Evolutionary conservation across 257 asterid species (phyloP).

Genomic region (Henckelia pumila): DNA sequence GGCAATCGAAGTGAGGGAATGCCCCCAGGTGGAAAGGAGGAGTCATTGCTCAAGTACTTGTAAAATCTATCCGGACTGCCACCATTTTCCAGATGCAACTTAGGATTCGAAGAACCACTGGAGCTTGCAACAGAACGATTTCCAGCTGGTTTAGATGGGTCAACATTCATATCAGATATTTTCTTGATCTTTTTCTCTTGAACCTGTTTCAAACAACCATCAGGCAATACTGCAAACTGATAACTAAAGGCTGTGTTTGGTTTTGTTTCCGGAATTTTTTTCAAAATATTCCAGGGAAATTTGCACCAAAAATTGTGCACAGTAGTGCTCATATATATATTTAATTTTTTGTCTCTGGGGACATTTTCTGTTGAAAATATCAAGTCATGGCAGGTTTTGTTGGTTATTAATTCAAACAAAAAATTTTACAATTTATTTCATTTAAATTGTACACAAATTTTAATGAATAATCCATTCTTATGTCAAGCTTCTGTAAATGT

Average conservation of each 20-base stretch:
- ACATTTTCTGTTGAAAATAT: neutral
- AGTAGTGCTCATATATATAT: too few relatives aligned
- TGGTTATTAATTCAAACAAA: neutral
- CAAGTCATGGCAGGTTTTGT: neutral
- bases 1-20: slow-evolving; percentile 77
- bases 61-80: slow-evolving; percentile 49
- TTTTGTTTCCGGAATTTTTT: neutral
- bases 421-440: neutral
- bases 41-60: slow-evolving; percentile 55
- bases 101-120: slow-evolving; percentile 58
- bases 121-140: slow-evolving; percentile 65
- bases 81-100: slow-evolving; percentile 64
- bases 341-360: neutral
- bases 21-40: slow-evolving; percentile 67
- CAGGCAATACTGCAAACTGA: slow-evolving; percentile 11
- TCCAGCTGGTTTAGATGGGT: slow-evolving; percentile 58
- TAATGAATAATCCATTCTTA: too few relatives aligned
- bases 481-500: too few relatives aligned
- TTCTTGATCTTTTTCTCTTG: slow-evolving; percentile 98
- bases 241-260: neutral
- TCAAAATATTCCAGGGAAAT: neutral
- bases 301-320: neutral
- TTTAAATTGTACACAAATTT: neutral
- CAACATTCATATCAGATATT: slow-evolving; percentile 76
- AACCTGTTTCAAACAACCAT: slow-evolving; percentile 58